Evolutionary conservation across 768 basidiomycete species (phyloP), one percentile per base, ranked within the genome.

Genomic region (Pleurotus giganteus): DNA sequence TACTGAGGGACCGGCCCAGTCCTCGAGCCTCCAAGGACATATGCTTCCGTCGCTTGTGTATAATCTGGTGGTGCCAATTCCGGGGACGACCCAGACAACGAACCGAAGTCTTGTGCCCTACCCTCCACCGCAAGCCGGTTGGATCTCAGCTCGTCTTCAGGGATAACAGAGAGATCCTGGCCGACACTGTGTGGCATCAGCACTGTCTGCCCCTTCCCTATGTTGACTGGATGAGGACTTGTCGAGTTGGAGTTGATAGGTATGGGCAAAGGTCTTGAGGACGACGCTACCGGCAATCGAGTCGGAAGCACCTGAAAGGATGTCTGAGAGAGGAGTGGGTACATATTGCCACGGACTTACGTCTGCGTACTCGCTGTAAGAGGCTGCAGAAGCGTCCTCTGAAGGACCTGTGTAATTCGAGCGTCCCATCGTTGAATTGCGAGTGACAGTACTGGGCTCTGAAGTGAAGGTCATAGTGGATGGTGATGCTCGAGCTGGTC

Each of bases 31-130:
- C 21, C 44, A 23, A 1, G 17, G 53, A 23, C 42, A 39, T 57
- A 57, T 7, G 47, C 50, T 51, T 56, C 55, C 8, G 55, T 58
- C 17, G 57, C 57, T 46, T 58, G 57, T 12, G 23, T 8, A 21
- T 58, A 58, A 52, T 58, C 47, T 31, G 57, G 57, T 19, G 57
- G 57, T 4, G 53, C 27, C 4, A 11, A 17, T 7, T 47, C 57
- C 11, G 7, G 23, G 13, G 26, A n/a, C 17, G 52, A 13, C 11
- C 27, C 21, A 27, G 15, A 19, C 12, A 34, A 24, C 4, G 44
- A 43, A 24, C 56, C 56, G 39, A 57, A 47, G 23, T 54, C 56
- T 47, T 57, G 56, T 13, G 44, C 26, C 19, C 56, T 41, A 17
- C 56, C 51, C 12, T 53, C 43, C 24, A 57, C 56, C 23, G 29